Evolutionary conservation across 1,284 basidiomycete species (phyloP), one percentile per base, ranked within the genome.

Genomic region (Anthracocystis panici-leucophaei): DNA sequence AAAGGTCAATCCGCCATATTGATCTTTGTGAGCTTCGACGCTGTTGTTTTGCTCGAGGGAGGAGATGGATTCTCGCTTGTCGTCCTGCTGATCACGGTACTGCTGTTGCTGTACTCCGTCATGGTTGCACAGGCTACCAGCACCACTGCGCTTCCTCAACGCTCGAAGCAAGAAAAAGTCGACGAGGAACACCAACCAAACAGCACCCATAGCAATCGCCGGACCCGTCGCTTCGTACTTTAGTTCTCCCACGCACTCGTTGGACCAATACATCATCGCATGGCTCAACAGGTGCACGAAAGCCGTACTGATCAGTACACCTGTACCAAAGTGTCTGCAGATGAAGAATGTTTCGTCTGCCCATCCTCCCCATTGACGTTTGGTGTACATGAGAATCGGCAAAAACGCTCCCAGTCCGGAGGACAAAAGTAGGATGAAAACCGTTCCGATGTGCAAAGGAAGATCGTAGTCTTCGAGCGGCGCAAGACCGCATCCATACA

Each of bases 201-300:
- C 77, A 12, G 76, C 72, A 27, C 33, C 73, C 76, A 78, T 70
- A 6, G 62, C 60, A 25, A 88, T 87, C 2, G 87, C 86, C 0
- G 87, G 82, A 0, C 85, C 84, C 0, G 86, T 84, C 0, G 87
- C 82, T 46, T 87, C 87, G 73, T 85, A 88, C 3, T 60, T 65
- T 5, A 88, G 77, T 18, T 86, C 80, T 1, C 87, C 70, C 23
- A 88, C 67, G 67, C 87, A 87, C n/a, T 85, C 80, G 77, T 86
- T 86, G 56, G 64, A 61, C 40, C 77, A 63, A 33, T 73, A 72
- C 67, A 87, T 65, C 63, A 88, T 86, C 1, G 86, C 84, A 69
- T 87, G 86, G 70, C 82, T 86, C 0, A 88, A 80, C 0, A 88
- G 79, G 60, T 88, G 87, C 25, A 85, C 84, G 61, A 87, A 87